phyloP scores from a whole-genome alignment of 768 basidiomycete species.

The Lentinula sp. region DNA sequence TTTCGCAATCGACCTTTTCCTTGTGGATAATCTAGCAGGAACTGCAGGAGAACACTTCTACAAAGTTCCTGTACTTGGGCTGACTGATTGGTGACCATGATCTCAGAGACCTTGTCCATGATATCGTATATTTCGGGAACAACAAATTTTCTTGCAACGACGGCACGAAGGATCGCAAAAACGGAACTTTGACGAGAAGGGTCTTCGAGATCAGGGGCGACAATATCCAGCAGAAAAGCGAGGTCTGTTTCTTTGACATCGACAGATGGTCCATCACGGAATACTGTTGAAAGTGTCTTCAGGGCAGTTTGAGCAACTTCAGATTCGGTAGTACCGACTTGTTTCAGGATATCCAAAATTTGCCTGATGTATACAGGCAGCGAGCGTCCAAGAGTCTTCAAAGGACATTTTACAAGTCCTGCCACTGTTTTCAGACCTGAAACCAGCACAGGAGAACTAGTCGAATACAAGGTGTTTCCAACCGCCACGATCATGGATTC shows the following conservation, averaged over 20 bases:
- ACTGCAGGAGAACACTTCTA: slow-evolving; percentile 83
- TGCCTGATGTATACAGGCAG: slow-evolving; percentile 81
- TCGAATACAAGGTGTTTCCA: slow-evolving; percentile 90
- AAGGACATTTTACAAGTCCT: slow-evolving; percentile 76
- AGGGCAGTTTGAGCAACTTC: slow-evolving; percentile 87
- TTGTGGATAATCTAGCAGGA: slow-evolving; percentile 96
- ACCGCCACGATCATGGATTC: slow-evolving; percentile 83
- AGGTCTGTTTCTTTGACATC: slow-evolving; percentile 88
- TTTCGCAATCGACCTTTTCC: slow-evolving; percentile 85
- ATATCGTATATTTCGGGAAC: slow-evolving; percentile 96
- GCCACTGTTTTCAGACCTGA: slow-evolving; percentile 77
- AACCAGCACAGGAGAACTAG: slow-evolving; percentile 64
- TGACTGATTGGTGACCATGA: slow-evolving; percentile 93
- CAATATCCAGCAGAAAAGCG: slow-evolving; percentile 76
- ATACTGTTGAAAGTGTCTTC: slow-evolving; percentile 75
- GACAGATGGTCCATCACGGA: slow-evolving; percentile 83
- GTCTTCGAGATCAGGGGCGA: slow-evolving; percentile 89
- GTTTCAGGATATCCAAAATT: slow-evolving; percentile 75
- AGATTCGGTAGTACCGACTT: slow-evolving; percentile 81
- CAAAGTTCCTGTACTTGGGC: slow-evolving; percentile 87
- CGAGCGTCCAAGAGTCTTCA: slow-evolving; percentile 67
- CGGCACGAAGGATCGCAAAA: slow-evolving; percentile 85
- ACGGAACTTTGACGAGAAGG: slow-evolving; percentile 77
- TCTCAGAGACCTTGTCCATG: slow-evolving; percentile 88
- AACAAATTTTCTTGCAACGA: slow-evolving; percentile 86